Evolutionary conservation across 495 filamentous ascomycete species (phyloP).

Genomic region (Peziza echinospora): DNA sequence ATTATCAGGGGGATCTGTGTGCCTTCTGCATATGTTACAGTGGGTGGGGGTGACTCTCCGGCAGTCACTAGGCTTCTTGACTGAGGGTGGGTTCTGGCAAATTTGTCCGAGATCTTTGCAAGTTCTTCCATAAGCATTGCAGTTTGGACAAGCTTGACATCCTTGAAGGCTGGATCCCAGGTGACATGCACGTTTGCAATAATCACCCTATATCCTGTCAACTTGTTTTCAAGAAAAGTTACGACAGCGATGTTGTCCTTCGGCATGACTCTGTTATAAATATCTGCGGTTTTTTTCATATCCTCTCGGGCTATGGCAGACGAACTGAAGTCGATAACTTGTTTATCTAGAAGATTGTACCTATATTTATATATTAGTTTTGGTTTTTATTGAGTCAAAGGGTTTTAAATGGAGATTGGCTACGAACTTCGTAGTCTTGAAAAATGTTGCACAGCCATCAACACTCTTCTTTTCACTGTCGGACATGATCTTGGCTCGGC

Average conservation of each 20-base stretch:
- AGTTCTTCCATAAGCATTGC: constrained; percentile 86
- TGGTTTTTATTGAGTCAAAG: neutral
- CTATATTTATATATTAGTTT: constrained; percentile 10
- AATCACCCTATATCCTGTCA: constrained; percentile 70
- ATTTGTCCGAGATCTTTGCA: constrained; percentile 60
- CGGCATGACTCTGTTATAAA: constrained; percentile 95
- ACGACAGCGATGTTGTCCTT: constrained; percentile 87
- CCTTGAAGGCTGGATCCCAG: constrained; percentile 75
- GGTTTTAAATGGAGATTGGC: neutral
- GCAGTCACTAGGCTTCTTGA: constrained; percentile 28
- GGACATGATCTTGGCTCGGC: constrained; percentile 70
- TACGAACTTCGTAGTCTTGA: constrained; percentile 54
- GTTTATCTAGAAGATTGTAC: constrained; percentile 79
- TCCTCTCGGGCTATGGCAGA: constrained; percentile 80
- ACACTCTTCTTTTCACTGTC: constrained; percentile 68
- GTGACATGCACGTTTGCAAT: constrained; percentile 83
- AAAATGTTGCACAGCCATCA: constrained; percentile 92
- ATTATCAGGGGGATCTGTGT: constrained; percentile 77
- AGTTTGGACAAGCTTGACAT: constrained; percentile 88
- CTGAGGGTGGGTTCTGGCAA: constrained; percentile 44
- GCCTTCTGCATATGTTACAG: constrained; percentile 57
- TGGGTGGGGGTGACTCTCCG: constrained; percentile 49
- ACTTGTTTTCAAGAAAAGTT: constrained; percentile 72
- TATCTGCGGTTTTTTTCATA: constrained; percentile 85
- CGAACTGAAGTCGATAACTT: constrained; percentile 75